A percentile compares a stretch with the other conserved stretches of the same genome.
phyloP scores from a whole-genome alignment of 2,329 filamentous ascomycete species.

The Colletotrichum sp. region DNA sequence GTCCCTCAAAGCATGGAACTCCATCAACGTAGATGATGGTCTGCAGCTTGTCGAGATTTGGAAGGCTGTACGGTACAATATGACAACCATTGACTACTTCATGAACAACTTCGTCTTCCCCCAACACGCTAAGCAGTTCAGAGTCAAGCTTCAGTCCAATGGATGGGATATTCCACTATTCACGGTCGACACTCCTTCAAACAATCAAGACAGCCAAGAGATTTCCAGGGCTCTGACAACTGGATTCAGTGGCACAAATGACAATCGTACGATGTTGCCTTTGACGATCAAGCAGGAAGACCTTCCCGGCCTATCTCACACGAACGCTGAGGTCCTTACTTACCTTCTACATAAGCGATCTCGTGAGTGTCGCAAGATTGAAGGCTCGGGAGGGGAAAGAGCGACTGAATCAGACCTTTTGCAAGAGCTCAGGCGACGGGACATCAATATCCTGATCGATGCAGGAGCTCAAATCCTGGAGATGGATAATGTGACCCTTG shows the following conservation, averaged over 20 bases:
- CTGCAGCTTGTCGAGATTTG: constrained; percentile 57
- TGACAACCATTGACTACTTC: constrained; percentile 63
- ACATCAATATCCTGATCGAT: constrained; percentile 65
- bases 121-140: constrained; percentile 67
- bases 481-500: constrained; percentile 58
- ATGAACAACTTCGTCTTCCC: constrained; percentile 71
- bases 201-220: neutral
- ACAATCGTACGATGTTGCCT: constrained; percentile 64
- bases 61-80: constrained; percentile 50
- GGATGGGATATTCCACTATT: constrained; percentile 71
- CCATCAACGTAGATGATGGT: constrained; percentile 65
- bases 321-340: constrained; percentile 67
- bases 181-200: constrained; percentile 14
- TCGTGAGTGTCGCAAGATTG: constrained; percentile 44
- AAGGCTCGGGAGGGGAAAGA: constrained; percentile 29
- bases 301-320: constrained; percentile 58
- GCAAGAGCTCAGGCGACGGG: constrained; percentile 31
- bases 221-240: constrained; percentile 51
- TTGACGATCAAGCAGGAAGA: constrained; percentile 67
- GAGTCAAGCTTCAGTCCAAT: constrained; percentile 66
- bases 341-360: constrained; percentile 62
- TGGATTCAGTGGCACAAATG: constrained; percentile 77
- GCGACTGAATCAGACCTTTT: constrained; percentile 51
- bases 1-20: constrained; percentile 54
- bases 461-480: constrained; percentile 70